Percentiles rank a stretch among this genome's conserved stretches.
These are phyloP conservation scores for Akanthomyces lecanii DNA, from an alignment of 2,329 filamentous ascomycete species.

Conservation along the genomic window DNA sequence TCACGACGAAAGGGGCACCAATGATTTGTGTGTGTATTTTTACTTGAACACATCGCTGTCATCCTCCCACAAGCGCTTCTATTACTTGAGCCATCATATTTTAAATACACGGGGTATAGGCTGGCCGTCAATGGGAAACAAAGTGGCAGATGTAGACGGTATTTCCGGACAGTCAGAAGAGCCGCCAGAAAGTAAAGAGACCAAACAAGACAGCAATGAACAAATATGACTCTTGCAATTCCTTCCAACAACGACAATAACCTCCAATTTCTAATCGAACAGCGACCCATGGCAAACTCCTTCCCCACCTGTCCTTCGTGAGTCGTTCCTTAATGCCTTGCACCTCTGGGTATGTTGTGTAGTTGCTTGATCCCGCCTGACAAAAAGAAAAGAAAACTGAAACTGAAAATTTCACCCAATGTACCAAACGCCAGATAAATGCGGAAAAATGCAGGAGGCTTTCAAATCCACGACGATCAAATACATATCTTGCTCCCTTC, in stretches of 20 bases:
- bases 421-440: conserved; percentile 22
- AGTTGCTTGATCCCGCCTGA: conserved; percentile 19
- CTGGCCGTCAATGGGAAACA: neutral
- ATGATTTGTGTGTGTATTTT: neutral
- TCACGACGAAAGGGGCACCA: neutral
- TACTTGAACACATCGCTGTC: conserved; percentile 6
- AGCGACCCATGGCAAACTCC: conserved; percentile 21
- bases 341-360: conserved; percentile 27
- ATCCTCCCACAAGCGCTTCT: neutral
- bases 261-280: conserved; percentile 12
- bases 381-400: conserved; percentile 21
- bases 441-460: conserved; percentile 19
- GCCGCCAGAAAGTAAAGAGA: conserved; percentile 1
- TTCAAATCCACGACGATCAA: conserved; percentile 17
- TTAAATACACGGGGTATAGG: conserved; percentile 8
- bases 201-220: conserved; percentile 15
- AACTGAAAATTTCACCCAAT: conserved; percentile 23
- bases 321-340: conserved; percentile 22
- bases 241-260: conserved; percentile 4
- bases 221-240: conserved; percentile 8
- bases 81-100: conserved; percentile 8
- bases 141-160: neutral
- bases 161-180: neutral
- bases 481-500: conserved; percentile 14
- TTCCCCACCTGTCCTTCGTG: conserved; percentile 17